Evolutionary conservation across 2,329 filamentous ascomycete species (phyloP).

Genomic region (Xylaria sp.): DNA sequence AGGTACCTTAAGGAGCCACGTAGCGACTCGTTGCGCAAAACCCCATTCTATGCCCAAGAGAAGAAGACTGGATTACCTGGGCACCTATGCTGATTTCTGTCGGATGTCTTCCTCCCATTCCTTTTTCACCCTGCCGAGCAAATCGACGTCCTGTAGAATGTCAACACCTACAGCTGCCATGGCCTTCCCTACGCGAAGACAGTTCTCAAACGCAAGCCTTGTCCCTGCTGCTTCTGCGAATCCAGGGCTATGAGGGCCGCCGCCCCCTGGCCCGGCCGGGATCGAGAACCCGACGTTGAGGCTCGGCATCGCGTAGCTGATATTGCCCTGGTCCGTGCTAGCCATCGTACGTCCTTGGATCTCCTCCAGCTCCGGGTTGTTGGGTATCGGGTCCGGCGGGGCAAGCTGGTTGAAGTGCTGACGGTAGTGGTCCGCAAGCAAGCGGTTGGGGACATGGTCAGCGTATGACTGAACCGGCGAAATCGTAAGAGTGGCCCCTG

Average conservation of each 20-base stretch:
- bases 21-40: no score
- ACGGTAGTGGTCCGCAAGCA: conserved; percentile 53
- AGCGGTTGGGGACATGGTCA: conserved; percentile 60
- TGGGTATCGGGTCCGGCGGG: conserved; percentile 43
- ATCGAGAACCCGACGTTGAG: conserved; percentile 60
- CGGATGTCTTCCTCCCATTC: conserved; percentile 44
- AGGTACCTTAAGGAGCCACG: no score
- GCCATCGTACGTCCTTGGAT: conserved; percentile 53
- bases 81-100: background rate
- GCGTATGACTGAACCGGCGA: conserved; percentile 53
- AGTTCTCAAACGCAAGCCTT: conserved; percentile 51
- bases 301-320: conserved; percentile 63
- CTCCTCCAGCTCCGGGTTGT: conserved; percentile 48
- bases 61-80: no score
- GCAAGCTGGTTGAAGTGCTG: conserved; percentile 51
- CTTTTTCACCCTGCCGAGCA: conserved; percentile 50
- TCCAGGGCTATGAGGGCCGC: conserved; percentile 57
- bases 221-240: conserved; percentile 59
- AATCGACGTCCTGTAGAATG: conserved; percentile 48
- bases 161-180: conserved; percentile 56
- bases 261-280: conserved; percentile 49
- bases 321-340: conserved; percentile 64
- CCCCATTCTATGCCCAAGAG: no score
- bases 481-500: conserved; percentile 55
- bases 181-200: conserved; percentile 54